These are phyloP conservation scores for Malbranchea zuffiana DNA, from an alignment of 2,329 filamentous ascomycete genomes.

Conservation along the genomic window DNA sequence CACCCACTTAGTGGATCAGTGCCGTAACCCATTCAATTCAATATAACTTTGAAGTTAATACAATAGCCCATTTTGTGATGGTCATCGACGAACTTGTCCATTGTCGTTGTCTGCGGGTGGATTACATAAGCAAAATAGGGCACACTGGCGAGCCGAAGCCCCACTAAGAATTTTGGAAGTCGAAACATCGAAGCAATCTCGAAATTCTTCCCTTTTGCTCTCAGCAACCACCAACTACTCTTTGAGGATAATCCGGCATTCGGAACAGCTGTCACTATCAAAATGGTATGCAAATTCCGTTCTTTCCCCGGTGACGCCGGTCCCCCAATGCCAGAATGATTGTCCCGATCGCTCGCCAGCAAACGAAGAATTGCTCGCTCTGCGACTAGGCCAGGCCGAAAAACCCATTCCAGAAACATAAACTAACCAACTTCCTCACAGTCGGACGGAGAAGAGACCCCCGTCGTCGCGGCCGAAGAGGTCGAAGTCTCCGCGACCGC, in stretches of 20 bases:
- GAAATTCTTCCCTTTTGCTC: neutral
- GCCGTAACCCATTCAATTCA: too few relatives aligned
- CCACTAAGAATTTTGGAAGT: too few relatives aligned
- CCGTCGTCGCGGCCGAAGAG: constrained; percentile 65
- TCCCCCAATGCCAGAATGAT: neutral
- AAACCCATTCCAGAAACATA: neutral
- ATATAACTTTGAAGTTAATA: too few relatives aligned
- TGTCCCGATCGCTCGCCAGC: neutral
- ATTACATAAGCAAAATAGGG: constrained; percentile 20
- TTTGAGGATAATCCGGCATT: constrained; percentile 46
- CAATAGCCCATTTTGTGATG: too few relatives aligned
- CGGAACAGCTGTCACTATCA: constrained; percentile 25
- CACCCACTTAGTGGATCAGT: too few relatives aligned
- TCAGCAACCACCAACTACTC: constrained; percentile 24
- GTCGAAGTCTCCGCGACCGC: constrained; percentile 93
- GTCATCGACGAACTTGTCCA: too few relatives aligned
- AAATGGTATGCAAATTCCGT: constrained; percentile 35
- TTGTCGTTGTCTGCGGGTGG: too few relatives aligned
- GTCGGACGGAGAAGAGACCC: constrained; percentile 99
- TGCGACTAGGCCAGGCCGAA: neutral
- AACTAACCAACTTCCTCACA: constrained; percentile 30
- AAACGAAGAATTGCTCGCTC: too few relatives aligned
- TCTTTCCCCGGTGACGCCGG: neutral
- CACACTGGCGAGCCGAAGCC: constrained; percentile 19
- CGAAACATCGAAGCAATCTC: constrained; percentile 3